These are phyloP conservation scores for Lactarius psammicola DNA, from an alignment of 768 basidiomycete genomes.

Conservation along the genomic window DNA sequence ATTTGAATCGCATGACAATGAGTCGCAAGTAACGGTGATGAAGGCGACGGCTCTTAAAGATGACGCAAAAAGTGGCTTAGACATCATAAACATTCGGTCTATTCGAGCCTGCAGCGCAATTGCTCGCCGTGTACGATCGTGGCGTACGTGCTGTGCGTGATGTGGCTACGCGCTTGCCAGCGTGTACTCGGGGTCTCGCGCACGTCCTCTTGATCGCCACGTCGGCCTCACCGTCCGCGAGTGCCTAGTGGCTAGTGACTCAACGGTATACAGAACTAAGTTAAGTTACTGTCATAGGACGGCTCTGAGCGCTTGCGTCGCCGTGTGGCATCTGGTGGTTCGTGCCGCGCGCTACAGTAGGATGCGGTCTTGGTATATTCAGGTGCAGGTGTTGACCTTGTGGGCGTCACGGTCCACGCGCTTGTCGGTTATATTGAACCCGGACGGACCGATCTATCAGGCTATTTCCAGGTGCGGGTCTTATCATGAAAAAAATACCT, in stretches of 20 bases:
- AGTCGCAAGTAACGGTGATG: not conserved
- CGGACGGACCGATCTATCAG: too few relatives aligned
- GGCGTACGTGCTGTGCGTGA: constrained; percentile 70
- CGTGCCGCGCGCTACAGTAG: constrained; percentile 66
- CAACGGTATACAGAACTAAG: constrained; percentile 45
- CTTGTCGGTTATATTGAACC: too few relatives aligned
- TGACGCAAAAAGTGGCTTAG: too few relatives aligned
- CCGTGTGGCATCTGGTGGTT: constrained; percentile 83
- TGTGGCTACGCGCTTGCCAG: constrained; percentile 59
- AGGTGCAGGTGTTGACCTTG: too few relatives aligned
- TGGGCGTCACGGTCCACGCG: too few relatives aligned
- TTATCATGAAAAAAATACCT: too few relatives aligned
- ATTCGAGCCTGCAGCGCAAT: too few relatives aligned
- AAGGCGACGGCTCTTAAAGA: not conserved
- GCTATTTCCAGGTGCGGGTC: too few relatives aligned
- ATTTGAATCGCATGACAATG: too few relatives aligned
- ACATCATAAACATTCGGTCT: too few relatives aligned
- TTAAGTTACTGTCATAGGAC: constrained; percentile 77
- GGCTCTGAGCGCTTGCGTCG: constrained; percentile 66
- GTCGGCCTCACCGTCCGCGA: constrained; percentile 63
- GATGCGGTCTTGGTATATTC: constrained; percentile 52
- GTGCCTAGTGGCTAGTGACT: too few relatives aligned
- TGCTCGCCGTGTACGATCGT: constrained; percentile 74
- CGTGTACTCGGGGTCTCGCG: constrained; percentile 53
- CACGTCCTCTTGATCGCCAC: constrained; percentile 62